phyloP scores from a whole-genome alignment of 371 early-diverging fungal species.

The Fennellomyces sp. region DNA sequence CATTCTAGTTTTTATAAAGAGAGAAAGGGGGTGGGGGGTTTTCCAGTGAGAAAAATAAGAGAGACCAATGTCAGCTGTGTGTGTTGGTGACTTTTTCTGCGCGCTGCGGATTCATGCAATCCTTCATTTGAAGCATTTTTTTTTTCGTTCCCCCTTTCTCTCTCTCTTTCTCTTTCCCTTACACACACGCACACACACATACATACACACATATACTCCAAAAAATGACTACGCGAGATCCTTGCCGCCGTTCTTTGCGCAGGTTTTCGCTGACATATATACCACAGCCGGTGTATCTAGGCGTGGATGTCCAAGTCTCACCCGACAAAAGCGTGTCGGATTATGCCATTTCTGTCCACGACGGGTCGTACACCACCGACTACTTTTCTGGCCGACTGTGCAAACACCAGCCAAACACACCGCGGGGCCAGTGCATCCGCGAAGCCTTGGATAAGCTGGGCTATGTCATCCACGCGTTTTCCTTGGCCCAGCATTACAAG shows the following conservation, averaged over 20 bases:
- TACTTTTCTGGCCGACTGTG: slow-evolving; percentile 37
- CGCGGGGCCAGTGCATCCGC: slow-evolving; percentile 17
- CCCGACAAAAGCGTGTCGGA: slow-evolving; percentile 25
- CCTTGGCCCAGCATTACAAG: slow-evolving; percentile 54
- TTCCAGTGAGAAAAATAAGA: not conserved
- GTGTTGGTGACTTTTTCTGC: too few species aligned
- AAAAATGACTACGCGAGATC: too few species aligned
- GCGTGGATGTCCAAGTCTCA: slow-evolving; percentile 56
- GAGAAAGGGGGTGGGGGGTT: not conserved
- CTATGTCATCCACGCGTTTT: slow-evolving; percentile 41
- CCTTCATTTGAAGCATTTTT: not conserved
- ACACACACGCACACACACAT: too few species aligned
- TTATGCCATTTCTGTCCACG: slow-evolving; percentile 58
- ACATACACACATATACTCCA: too few species aligned
- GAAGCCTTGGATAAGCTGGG: slow-evolving; percentile 38
- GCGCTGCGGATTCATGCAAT: not conserved
- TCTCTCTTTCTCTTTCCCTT: slow-evolving; percentile 5
- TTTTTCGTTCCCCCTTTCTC: slow-evolving; percentile 3
- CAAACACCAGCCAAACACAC: slow-evolving; percentile 9
- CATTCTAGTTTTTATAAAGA: slow-evolving; percentile 4
- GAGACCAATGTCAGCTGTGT: too few species aligned
- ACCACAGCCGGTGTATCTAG: slow-evolving; percentile 59
- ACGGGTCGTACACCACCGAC: slow-evolving; percentile 58
- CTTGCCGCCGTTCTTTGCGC: slow-evolving; percentile 22
- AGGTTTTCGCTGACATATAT: slow-evolving; percentile 34